Evolutionary conservation across 495 filamentous ascomycete species (phyloP).

Genomic region (Opeltia flavorubescens): DNA sequence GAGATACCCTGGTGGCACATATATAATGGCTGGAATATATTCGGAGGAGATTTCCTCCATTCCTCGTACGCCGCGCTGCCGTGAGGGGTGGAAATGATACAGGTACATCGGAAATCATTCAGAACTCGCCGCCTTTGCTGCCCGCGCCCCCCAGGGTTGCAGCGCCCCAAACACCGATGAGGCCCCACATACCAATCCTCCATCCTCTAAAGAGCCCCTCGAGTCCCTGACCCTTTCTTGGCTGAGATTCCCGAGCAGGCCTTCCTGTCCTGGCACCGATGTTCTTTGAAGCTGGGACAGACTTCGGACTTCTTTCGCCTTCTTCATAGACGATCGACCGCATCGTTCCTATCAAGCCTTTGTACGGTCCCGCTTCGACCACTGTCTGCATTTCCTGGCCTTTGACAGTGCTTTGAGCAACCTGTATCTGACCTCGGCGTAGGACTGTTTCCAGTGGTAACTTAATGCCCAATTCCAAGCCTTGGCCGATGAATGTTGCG

Average conservation of each 20-base stretch:
- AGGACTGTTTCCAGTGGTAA: conserved; percentile 87
- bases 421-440: conserved; percentile 68
- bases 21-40: background rate
- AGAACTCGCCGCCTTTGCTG: conserved; percentile 38
- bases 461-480: conserved; percentile 66
- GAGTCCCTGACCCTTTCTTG: conserved; percentile 61
- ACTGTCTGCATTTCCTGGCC: conserved; percentile 50
- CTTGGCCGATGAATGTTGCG: conserved; percentile 59
- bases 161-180: conserved; percentile 76
- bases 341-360: conserved; percentile 74
- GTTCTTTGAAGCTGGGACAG: conserved; percentile 3
- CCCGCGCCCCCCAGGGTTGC: conserved; percentile 41
- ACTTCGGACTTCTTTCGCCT: conserved; percentile 33
- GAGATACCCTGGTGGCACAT: background rate
- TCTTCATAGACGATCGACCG: conserved; percentile 78
- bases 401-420: conserved; percentile 19
- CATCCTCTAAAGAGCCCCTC: conserved; percentile 84
- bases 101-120: conserved; percentile 4
- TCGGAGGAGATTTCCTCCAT: no score
- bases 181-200: conserved; percentile 90
- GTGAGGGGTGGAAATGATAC: background rate
- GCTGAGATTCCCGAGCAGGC: conserved; percentile 25
- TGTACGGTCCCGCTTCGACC: conserved; percentile 59
- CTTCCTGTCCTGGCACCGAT: conserved; percentile 16
- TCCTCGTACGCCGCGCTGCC: background rate